A percentile compares a stretch with the other conserved stretches of the same genome.
phyloP scores from a whole-genome alignment of 148 eudicot species.

The Silene uniflora region DNA sequence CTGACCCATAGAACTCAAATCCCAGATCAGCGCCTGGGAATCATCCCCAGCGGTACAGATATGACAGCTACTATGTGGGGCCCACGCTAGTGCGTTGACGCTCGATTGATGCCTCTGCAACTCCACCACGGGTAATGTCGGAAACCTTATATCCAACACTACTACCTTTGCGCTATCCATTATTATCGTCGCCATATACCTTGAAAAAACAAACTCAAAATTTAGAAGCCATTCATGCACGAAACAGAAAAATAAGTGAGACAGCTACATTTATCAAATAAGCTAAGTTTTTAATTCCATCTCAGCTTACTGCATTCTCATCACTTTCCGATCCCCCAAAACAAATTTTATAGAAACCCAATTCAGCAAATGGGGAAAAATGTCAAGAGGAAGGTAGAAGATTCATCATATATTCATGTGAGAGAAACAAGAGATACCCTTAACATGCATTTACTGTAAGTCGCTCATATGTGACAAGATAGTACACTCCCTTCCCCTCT shows the following conservation, averaged over 20 bases:
- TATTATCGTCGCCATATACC: slow-evolving; percentile 89
- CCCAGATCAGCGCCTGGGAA: slow-evolving; percentile 94
- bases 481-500: background rate
- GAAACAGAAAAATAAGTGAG: background rate
- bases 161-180: slow-evolving; percentile 95
- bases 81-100: slow-evolving; percentile 95
- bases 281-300: background rate
- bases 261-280: background rate
- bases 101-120: slow-evolving; percentile 84
- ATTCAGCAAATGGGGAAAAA: background rate
- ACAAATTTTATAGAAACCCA: background rate
- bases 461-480: background rate
- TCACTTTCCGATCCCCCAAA: background rate
- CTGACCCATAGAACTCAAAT: slow-evolving; percentile 88
- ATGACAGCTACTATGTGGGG: slow-evolving; percentile 94
- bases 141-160: no score
- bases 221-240: no score
- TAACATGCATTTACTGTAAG: background rate
- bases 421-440: background rate
- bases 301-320: background rate
- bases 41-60: slow-evolving; percentile 98
- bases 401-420: background rate
- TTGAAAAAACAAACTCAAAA: background rate
- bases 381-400: background rate
- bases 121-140: slow-evolving; percentile 87